Base-by-base conservation (phyloP, 805 yeast species). In the Saturnispora zaruensis region DNA sequence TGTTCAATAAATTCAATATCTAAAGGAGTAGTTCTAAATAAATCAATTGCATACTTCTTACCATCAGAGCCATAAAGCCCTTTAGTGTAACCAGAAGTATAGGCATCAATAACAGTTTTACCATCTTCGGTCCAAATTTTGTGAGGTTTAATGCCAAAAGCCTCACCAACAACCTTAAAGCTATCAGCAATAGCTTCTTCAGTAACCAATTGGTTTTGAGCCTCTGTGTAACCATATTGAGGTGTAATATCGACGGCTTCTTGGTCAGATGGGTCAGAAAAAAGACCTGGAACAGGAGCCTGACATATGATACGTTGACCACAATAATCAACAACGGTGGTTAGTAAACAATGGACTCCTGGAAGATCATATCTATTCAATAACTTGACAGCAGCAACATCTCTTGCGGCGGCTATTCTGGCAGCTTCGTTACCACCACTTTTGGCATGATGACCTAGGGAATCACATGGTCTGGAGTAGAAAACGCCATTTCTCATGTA, bases 241-340 rank as follows among this genome's bases (percentile, higher is more conserved):
- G 71, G 68, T 36, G 68, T 75, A 38, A 66, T 71, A 44, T 73
- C 73, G 37, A 66, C 70, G n/a, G 36, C 50, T 11, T 13, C 16
- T 18, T 41, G 41, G 18, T 48, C 50, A 18, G 45, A 44, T 0
- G 50, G 45, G 25, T 51, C 43, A 62, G 63, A 26, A 65, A 85
- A 82, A 50, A 85, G 79, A 52, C 98, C 98, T 14, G 99, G 99
- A 41, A 91, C 95, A 11, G 96, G 96, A 13, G 96, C 87, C 70
- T 91, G 98, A 65, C 95, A 87, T 36, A 91, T 76, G 34, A 91
- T 73, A 65, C 98, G 78, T 59, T 80, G 83, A 53, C 98, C 99
- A 61, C 86, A 81, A 68, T 79, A 91, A 66, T 91, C 98, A 50
- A 91, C 87, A 51, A 89, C 75, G n/a, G 90, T 76, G 4, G 97